Base-by-base conservation (phyloP, 139 green algal species). In the Mesostigma viride region DNA sequence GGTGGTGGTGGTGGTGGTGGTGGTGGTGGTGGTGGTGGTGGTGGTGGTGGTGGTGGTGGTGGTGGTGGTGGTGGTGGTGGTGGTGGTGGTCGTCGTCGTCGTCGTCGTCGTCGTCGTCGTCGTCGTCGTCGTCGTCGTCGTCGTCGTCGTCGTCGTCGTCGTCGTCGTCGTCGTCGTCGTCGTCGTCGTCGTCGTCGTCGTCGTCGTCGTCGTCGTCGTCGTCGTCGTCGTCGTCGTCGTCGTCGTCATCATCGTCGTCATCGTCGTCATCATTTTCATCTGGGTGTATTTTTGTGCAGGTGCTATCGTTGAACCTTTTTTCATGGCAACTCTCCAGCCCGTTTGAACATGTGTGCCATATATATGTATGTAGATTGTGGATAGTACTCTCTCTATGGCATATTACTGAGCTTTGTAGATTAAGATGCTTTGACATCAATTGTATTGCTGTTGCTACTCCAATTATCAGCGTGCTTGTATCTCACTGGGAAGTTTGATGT, bases 141-240 rank as follows among this genome's bases (percentile, higher is more conserved):
- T 48, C 40, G 40, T 48, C 40, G 40, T 48, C 40, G 40, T 48
- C 40, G 40, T 48, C 40, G 40, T 48, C 40, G 40, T 48, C 40
- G 40, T 48, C 40, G 40, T 48, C 40, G 40, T 48, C 40, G 8
- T 48, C 40, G 40, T 48, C 40, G 8, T 48, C 40, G 8, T 48
- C 40, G 8, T 48, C 40, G 8, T 48, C 40, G 8, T 48, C 40
- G 8, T 48, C 40, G 8, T 48, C 40, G 8, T 48, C 40, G 8
- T 48, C 40, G 8, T 48, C 40, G 8, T 48, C 40, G 40, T 48
- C 40, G 40, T 48, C 40, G 40, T 48, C 40, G 40, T 48, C 40
- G 40, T 48, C 40, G 40, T 48, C 40, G 40, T 48, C 40, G 40
- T 48, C 40, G 40, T 48, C 40, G 40, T 48, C 40, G 40, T 48